phyloP scores from a whole-genome alignment of 306 rosid species.

The Glycyrrhiza uralensis region DNA sequence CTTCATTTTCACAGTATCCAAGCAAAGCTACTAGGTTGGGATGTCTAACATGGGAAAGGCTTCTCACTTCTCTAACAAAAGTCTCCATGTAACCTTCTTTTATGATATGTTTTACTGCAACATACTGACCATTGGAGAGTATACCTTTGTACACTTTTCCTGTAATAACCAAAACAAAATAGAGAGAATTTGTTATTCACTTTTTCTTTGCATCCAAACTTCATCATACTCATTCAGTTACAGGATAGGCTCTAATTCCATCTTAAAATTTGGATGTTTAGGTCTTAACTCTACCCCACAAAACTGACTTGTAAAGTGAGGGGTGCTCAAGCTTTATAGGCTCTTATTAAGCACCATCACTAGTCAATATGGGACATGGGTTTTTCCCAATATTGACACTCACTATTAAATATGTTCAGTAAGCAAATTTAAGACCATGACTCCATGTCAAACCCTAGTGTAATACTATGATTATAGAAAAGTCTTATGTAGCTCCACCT shows the following conservation, averaged over 20 bases:
- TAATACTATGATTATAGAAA: too few species aligned
- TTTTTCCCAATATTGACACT: too few species aligned
- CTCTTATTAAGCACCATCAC: too few species aligned
- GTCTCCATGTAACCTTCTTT: slow-evolving; percentile 56
- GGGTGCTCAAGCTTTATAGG: too few species aligned
- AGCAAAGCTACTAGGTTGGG: slow-evolving; percentile 55
- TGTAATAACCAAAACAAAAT: slow-evolving; percentile 5
- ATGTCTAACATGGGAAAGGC: slow-evolving; percentile 57
- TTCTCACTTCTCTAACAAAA: slow-evolving; percentile 60
- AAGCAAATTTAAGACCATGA: not conserved
- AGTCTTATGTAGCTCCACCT: too few species aligned
- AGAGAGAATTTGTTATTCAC: not conserved
- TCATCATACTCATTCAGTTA: too few species aligned
- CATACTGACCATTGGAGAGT: slow-evolving; percentile 47
- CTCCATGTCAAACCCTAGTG: not conserved
- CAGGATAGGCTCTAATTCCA: too few species aligned
- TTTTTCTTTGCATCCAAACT: too few species aligned
- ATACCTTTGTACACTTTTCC: slow-evolving; percentile 60
- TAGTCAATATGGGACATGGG: too few species aligned
- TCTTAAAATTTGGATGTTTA: too few species aligned
- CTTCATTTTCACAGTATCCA: slow-evolving; percentile 42
- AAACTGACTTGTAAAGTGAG: too few species aligned
- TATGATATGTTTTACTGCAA: slow-evolving; percentile 63
- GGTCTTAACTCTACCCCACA: too few species aligned
- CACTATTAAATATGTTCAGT: not conserved